Percentiles rank a stretch among this genome's conserved stretches.
Conservation (phyloP, 2,329 filamentous ascomycete genomes). For the Parastagonospora avenae region DNA sequence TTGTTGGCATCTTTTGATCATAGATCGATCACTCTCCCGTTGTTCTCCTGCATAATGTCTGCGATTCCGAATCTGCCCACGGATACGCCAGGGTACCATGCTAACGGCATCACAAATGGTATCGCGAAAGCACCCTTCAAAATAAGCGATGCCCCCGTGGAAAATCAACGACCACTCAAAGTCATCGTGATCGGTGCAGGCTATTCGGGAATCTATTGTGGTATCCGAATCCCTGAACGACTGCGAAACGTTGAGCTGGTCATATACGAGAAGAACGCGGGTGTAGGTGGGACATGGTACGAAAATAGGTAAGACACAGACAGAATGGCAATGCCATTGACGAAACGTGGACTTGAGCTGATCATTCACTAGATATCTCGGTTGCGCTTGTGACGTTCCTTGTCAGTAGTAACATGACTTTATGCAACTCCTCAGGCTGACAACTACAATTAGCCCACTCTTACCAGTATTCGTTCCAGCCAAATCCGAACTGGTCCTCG, state of each 20-base stretch:
- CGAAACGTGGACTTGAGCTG: not conserved
- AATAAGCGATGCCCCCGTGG: constrained; percentile 48
- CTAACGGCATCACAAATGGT: constrained; percentile 17
- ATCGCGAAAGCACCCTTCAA: constrained; percentile 20
- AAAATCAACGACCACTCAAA: constrained; percentile 50
- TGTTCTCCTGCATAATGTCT: constrained; percentile 28
- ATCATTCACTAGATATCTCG: constrained; percentile 41
- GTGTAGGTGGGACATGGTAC: constrained; percentile 48
- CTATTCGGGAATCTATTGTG: constrained; percentile 52
- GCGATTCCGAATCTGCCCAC: constrained; percentile 36
- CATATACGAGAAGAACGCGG: constrained; percentile 53
- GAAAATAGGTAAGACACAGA: constrained; percentile 36
- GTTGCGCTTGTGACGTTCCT: constrained; percentile 52
- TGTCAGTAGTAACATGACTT: constrained; percentile 6
- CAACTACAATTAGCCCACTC: constrained; percentile 39
- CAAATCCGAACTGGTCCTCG: constrained; percentile 49
- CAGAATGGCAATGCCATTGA: not conserved
- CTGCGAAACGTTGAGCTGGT: constrained; percentile 47
- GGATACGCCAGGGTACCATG: constrained; percentile 16
- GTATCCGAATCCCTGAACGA: constrained; percentile 51
- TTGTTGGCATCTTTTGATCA: not conserved
- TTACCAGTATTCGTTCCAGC: constrained; percentile 52
- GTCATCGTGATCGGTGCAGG: constrained; percentile 54
- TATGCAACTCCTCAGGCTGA: constrained; percentile 2
- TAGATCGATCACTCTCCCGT: not conserved